A percentile compares a stretch with the other conserved stretches of the same genome.
Conservation (phyloP, 768 basidiomycete genomes). For the Cystofilobasidium ferigula region DNA sequence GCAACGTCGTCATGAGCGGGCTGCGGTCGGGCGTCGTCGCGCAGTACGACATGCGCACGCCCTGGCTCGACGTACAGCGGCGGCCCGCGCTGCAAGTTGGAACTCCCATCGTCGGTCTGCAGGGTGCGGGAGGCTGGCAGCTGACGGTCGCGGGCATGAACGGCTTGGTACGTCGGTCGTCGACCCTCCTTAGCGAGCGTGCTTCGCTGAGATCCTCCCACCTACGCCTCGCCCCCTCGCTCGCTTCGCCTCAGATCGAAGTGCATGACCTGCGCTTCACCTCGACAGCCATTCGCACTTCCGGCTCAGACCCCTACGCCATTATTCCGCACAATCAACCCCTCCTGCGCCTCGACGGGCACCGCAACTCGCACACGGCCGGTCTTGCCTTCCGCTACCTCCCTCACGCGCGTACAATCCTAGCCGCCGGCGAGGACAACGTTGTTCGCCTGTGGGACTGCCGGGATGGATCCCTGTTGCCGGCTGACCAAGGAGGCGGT, state of each 20-base stretch:
- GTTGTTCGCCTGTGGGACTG: conserved; percentile 16
- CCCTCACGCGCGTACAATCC: conserved; percentile 3
- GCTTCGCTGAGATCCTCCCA: background rate
- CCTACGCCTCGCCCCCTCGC: background rate
- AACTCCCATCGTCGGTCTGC: conserved; percentile 18
- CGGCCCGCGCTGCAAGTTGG: background rate
- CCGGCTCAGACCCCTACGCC: background rate
- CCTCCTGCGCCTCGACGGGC: background rate
- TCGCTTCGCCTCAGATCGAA: background rate
- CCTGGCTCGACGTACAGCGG: background rate
- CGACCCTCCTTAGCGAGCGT: background rate
- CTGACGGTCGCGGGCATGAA: conserved; percentile 17
- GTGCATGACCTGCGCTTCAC: conserved; percentile 19
- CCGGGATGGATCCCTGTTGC: conserved; percentile 3
- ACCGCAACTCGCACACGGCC: conserved; percentile 21
- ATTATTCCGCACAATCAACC: background rate
- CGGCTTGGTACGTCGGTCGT: conserved; percentile 6
- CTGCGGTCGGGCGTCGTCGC: conserved; percentile 10
- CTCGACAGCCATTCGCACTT: background rate
- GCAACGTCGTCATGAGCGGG: conserved; percentile 8
- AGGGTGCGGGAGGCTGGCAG: background rate
- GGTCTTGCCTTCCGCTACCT: conserved; percentile 16
- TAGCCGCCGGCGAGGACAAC: conserved; percentile 17
- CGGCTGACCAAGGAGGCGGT: background rate
- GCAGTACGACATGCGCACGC: conserved; percentile 16